These are phyloP conservation scores for Penicillium canariense DNA, from an alignment of 495 filamentous ascomycete species.

Conservation along the genomic window DNA sequence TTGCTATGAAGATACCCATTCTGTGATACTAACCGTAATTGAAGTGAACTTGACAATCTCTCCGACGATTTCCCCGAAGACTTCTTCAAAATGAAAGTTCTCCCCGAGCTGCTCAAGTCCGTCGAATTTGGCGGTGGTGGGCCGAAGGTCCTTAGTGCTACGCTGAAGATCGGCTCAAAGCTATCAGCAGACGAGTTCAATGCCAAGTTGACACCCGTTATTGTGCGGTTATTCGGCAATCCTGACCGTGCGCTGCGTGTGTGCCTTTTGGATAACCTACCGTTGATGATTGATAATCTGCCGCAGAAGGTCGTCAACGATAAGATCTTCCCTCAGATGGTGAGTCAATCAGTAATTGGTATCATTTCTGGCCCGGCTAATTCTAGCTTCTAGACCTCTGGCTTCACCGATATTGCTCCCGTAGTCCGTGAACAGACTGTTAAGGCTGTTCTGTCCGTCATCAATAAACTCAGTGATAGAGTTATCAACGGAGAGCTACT, in stretches of 20 bases:
- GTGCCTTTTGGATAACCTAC: conserved; percentile 84
- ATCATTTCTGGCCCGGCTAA: not conserved
- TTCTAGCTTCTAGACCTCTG: conserved; percentile 59
- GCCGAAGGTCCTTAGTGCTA: conserved; percentile 81
- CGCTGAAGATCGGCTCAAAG: conserved; percentile 87
- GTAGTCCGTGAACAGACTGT: conserved; percentile 93
- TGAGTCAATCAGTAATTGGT: conserved; percentile 28
- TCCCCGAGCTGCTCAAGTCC: conserved; percentile 93
- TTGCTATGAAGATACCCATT: not conserved
- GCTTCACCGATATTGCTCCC: conserved; percentile 88
- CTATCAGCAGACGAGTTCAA: conserved; percentile 89
- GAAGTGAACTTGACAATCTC: conserved; percentile 77
- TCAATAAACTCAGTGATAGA: conserved; percentile 86
- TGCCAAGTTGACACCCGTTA: conserved; percentile 73
- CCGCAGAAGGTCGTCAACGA: conserved; percentile 90
- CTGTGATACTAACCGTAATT: not conserved
- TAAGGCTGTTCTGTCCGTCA: conserved; percentile 82
- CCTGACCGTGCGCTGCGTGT: conserved; percentile 92
- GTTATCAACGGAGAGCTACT: conserved; percentile 91
- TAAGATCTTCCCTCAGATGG: conserved; percentile 94
- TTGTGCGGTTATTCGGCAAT: conserved; percentile 84
- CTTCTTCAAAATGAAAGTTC: conserved; percentile 94
- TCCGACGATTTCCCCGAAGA: conserved; percentile 95
- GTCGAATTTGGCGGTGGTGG: conserved; percentile 97
- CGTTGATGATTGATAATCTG: conserved; percentile 86